These are phyloP conservation scores for Backusella tuberculispora DNA, from an alignment of 192 early-diverging fungal genomes.

Conservation along the genomic window DNA sequence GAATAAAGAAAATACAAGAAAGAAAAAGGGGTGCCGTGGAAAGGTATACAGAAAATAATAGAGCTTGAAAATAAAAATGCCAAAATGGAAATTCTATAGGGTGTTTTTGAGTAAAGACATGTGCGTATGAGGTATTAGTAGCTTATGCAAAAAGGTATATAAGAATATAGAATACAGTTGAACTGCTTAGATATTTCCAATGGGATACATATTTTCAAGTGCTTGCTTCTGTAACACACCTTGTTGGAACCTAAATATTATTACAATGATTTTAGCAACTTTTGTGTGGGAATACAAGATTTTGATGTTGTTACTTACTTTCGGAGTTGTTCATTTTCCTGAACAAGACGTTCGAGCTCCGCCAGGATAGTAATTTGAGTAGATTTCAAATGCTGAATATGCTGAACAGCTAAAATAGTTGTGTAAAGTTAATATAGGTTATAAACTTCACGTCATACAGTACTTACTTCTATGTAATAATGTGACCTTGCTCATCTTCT, in stretches of 20 bases:
- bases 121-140: not conserved
- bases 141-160: conserved; percentile 11
- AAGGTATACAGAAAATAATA: not conserved
- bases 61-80: not conserved
- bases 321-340: conserved; percentile 45
- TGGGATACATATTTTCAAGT: conserved; percentile 45
- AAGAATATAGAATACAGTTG: conserved; percentile 1
- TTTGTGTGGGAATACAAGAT: not conserved
- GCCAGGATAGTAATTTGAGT: conserved; percentile 41
- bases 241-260: conserved; percentile 36
- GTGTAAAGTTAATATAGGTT: not conserved
- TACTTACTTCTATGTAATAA: conserved; percentile 43
- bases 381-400: conserved; percentile 49
- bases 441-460: not conserved
- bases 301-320: conserved; percentile 28
- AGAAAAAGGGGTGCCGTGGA: no score
- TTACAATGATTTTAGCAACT: not conserved
- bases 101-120: not conserved
- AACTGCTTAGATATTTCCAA: conserved; percentile 34
- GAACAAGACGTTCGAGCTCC: conserved; percentile 43
- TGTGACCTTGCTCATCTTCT: conserved; percentile 46
- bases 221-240: conserved; percentile 43
- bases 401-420: conserved; percentile 40
- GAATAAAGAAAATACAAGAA: conserved; percentile 9
- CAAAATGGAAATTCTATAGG: conserved; percentile 10